Percentiles rank a stretch among this genome's conserved stretches.
phyloP scores from a whole-genome alignment of 371 early-diverging fungal species.

The Enterospora canceri region DNA sequence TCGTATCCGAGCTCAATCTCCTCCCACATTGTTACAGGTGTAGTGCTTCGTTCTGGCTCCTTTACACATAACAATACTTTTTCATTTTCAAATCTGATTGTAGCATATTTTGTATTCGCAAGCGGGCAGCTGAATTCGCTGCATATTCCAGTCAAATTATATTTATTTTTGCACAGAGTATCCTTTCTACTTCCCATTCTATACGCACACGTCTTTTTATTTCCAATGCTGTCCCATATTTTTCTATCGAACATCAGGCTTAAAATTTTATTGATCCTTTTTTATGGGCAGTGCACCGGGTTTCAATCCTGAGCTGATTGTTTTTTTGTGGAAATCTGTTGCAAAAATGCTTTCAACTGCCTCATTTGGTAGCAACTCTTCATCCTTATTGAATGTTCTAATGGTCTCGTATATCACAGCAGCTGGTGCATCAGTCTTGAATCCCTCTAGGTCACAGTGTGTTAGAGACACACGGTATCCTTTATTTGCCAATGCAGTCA shows the following conservation, averaged over 20 bases:
- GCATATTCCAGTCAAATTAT: conserved; percentile 94
- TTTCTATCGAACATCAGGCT: conserved; percentile 44
- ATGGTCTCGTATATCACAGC: conserved; percentile 78
- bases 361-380: conserved; percentile 6
- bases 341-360: conserved; percentile 14
- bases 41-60: conserved; percentile 85
- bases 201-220: conserved; percentile 42
- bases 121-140: conserved; percentile 86
- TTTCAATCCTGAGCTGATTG: conserved; percentile 19
- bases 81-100: conserved; percentile 76
- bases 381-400: conserved; percentile 4
- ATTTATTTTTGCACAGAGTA: conserved; percentile 79
- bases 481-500: conserved; percentile 74
- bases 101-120: conserved; percentile 91
- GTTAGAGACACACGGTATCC: conserved; percentile 77
- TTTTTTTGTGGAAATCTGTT: conserved; percentile 27
- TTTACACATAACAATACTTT: conserved; percentile 62
- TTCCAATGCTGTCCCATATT: conserved; percentile 54
- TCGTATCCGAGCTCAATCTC: conserved; percentile 74
- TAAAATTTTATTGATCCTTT: conserved; percentile 1
- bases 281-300: conserved; percentile 28
- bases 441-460: conserved; percentile 67
- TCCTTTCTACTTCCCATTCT: conserved; percentile 64
- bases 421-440: conserved; percentile 87
- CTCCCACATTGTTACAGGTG: conserved; percentile 86